Percentiles rank a stretch among this genome's conserved stretches.
Conservation (phyloP, 2,329 filamentous ascomycete genomes). For the Colletotrichum sp. region DNA sequence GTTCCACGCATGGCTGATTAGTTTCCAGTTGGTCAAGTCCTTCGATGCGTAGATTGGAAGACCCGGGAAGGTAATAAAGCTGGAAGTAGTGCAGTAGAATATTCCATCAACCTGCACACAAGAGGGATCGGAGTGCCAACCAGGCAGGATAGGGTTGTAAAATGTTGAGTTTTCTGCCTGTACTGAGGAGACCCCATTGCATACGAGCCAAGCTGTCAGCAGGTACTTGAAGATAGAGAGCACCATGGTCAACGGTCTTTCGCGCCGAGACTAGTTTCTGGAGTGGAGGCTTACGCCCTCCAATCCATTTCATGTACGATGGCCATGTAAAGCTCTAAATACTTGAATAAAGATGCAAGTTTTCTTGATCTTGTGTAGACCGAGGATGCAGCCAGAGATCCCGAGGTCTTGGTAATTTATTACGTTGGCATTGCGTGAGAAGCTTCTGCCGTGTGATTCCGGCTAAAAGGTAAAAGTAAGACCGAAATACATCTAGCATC, state of each 20-base stretch:
- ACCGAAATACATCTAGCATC: rapidly evolving
- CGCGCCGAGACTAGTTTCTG: too few species aligned
- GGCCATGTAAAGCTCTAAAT: not conserved
- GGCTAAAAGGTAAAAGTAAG: not conserved
- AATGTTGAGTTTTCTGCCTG: not conserved
- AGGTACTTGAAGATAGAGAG: not conserved
- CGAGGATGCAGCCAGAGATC: not conserved
- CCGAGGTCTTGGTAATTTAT: not conserved
- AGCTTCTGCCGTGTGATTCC: not conserved
- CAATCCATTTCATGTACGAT: too few species aligned
- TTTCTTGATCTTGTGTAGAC: not conserved
- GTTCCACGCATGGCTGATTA: not conserved
- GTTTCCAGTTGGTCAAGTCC: not conserved
- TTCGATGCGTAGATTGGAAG: not conserved
- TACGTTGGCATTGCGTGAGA: not conserved
- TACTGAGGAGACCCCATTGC: not conserved
- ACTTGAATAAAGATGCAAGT: rapidly evolving
- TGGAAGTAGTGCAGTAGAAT: not conserved
- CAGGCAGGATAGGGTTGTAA: not conserved
- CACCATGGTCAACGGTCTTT: not conserved
- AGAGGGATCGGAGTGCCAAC: not conserved
- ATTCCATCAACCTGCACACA: not conserved
- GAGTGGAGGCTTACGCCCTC: too few species aligned
- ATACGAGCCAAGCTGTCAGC: not conserved
- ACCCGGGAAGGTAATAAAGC: not conserved